Conservation (phyloP, 1,284 basidiomycete genomes). For the Baeospora myosura region DNA sequence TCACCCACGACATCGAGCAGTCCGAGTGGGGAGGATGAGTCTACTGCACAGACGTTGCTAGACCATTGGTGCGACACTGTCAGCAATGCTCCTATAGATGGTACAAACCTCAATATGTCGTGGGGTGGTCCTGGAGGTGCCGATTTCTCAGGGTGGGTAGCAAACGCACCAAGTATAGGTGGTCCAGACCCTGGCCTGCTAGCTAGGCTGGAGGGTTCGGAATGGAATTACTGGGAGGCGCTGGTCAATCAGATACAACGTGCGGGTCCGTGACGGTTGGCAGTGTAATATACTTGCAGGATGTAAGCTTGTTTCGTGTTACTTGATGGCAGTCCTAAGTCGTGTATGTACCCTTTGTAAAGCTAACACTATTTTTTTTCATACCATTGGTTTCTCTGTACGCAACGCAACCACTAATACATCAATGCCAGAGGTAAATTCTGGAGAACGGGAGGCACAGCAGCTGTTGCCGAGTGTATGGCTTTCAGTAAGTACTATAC, state of each 20-base stretch:
- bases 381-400: too few species aligned
- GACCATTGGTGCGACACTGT: constrained; percentile 78
- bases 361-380: too few species aligned
- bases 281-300: too few species aligned
- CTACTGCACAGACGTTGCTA: constrained; percentile 63
- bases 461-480: too few species aligned
- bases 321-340: too few species aligned
- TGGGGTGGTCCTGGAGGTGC: constrained; percentile 56
- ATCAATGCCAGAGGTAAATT: too few species aligned
- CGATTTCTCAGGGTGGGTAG: constrained; percentile 57
- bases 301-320: too few species aligned
- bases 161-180: constrained; percentile 25
- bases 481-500: too few species aligned
- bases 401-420: too few species aligned
- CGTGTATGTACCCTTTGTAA: too few species aligned
- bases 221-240: constrained; percentile 78
- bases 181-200: constrained; percentile 36
- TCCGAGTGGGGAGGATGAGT: constrained; percentile 67
- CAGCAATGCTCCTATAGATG: constrained; percentile 55
- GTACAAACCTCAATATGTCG: constrained; percentile 42
- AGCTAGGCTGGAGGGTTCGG: constrained; percentile 52
- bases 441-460: too few species aligned
- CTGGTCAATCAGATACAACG: constrained; percentile 70
- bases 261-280: too few species aligned
- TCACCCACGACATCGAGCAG: constrained; percentile 57